These are phyloP conservation scores for Sedum album DNA, from an alignment of 164 flowering plant genomes.

Conservation along the genomic window DNA sequence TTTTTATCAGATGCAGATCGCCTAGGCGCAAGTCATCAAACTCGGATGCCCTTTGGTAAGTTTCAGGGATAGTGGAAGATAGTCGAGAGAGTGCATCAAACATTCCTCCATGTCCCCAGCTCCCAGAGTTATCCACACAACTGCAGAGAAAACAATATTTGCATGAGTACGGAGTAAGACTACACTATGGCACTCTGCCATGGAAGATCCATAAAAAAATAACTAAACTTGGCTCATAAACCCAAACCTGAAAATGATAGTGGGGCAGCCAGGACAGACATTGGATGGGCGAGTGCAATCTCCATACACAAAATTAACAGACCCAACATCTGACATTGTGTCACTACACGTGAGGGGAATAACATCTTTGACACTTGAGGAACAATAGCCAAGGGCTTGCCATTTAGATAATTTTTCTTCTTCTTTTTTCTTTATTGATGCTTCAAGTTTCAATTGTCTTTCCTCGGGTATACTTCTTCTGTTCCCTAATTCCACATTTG, in stretches of 20 bases:
- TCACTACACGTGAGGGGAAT: slow-evolving; percentile 24
- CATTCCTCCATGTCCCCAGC: slow-evolving; percentile 93
- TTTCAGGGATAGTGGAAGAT: slow-evolving; percentile 45
- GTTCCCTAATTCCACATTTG: slow-evolving; percentile 23
- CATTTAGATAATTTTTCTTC: slow-evolving; percentile 35
- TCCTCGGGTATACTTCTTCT: slow-evolving; percentile 38
- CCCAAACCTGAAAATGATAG: slow-evolving; percentile 66
- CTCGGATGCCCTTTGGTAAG: slow-evolving; percentile 67
- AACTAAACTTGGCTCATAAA: background rate
- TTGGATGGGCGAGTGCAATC: slow-evolving; percentile 76
- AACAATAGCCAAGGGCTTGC: slow-evolving; percentile 76
- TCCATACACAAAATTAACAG: slow-evolving; percentile 82
- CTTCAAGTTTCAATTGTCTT: slow-evolving; percentile 42
- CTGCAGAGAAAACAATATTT: slow-evolving; percentile 27
- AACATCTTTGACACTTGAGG: slow-evolving; percentile 54
- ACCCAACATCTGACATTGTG: slow-evolving; percentile 43
- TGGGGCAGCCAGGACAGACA: slow-evolving; percentile 51
- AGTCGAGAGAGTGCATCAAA: slow-evolving; percentile 79
- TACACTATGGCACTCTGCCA: background rate
- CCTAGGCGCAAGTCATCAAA: slow-evolving; percentile 83
- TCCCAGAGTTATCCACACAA: slow-evolving; percentile 88
- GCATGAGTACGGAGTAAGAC: background rate
- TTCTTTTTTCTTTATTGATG: slow-evolving; percentile 53
- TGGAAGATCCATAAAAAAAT: background rate
- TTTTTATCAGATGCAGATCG: slow-evolving; percentile 72